A percentile compares a stretch with the other conserved stretches of the same genome.
phyloP scores from a whole-genome alignment of 2,329 filamentous ascomycete genomes.

The Xylariaceae sp. region DNA sequence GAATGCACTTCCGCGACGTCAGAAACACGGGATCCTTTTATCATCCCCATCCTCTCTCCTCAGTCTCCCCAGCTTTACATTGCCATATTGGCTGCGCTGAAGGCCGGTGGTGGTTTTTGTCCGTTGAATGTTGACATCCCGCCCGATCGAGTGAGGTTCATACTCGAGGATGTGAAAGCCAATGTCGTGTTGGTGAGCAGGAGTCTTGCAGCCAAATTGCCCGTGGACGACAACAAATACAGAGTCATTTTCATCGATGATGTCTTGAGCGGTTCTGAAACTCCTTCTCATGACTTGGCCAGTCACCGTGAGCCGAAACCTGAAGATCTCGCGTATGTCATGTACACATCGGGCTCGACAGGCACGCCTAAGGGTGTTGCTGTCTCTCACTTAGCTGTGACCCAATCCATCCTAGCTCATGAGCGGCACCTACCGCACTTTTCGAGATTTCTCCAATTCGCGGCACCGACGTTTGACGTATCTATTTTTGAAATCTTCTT shows the following conservation, averaged over 20 bases:
- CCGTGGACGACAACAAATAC: constrained; percentile 30
- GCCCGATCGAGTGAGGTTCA: constrained; percentile 71
- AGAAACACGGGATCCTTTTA: constrained; percentile 33
- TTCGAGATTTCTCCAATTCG: constrained; percentile 81
- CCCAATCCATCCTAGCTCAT: constrained; percentile 79
- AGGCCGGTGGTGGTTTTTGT: constrained; percentile 80
- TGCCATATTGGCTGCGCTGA: constrained; percentile 70
- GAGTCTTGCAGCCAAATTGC: constrained; percentile 42
- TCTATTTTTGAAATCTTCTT: constrained; percentile 96
- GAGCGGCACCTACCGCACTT: constrained; percentile 73
- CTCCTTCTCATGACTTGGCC: not conserved
- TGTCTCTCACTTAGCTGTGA: constrained; percentile 73
- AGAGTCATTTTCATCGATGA: constrained; percentile 38
- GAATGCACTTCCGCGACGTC: not conserved
- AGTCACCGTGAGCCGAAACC: constrained; percentile 12
- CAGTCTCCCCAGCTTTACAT: constrained; percentile 77
- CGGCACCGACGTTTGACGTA: constrained; percentile 88
- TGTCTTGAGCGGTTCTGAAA: constrained; percentile 2
- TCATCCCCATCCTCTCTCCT: constrained; percentile 73
- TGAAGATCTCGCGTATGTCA: constrained; percentile 70
- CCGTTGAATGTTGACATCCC: constrained; percentile 77
- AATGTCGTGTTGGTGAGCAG: constrained; percentile 61
- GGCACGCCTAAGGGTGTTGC: constrained; percentile 84
- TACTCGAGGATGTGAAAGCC: constrained; percentile 71
- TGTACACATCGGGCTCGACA: constrained; percentile 91